Conservation (phyloP, 805 yeast species). For the Saccharomycopsis guyanensis region DNA sequence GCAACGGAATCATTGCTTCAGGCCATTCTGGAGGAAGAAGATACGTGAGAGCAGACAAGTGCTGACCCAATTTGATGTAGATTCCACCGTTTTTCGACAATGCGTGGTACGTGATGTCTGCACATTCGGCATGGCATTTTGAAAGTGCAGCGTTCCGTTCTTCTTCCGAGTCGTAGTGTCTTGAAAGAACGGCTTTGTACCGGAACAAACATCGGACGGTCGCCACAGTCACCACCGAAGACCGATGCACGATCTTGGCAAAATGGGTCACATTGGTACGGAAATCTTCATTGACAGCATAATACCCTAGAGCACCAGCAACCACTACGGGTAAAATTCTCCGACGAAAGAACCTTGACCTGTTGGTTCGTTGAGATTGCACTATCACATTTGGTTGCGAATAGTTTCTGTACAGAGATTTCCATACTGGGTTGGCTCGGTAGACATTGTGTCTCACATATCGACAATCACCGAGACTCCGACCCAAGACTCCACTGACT, state of each 20-base stretch:
- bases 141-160: conserved; percentile 46
- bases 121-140: conserved; percentile 68
- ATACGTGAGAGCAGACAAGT: conserved; percentile 85
- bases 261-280: conserved; percentile 31
- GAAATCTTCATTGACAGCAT: conserved; percentile 32
- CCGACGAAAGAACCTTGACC: background rate
- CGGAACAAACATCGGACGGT: conserved; percentile 64
- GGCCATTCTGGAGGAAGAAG: conserved; percentile 93
- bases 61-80: conserved; percentile 93
- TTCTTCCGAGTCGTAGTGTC: conserved; percentile 35
- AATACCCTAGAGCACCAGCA: conserved; percentile 22
- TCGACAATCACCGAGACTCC: too few species aligned
- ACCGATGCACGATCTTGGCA: conserved; percentile 38
- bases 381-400: background rate
- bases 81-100: conserved; percentile 85
- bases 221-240: conserved; percentile 59
- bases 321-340: background rate
- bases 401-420: too few species aligned
- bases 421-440: too few species aligned
- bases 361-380: background rate
- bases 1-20: conserved; percentile 84
- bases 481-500: too few species aligned
- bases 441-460: too few species aligned
- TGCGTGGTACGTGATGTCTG: conserved; percentile 69
- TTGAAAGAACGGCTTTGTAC: conserved; percentile 51